Evolutionary conservation across 192 early-diverging fungal species (phyloP), one percentile per base, ranked within the genome.

Genomic region (Coemansia sp.): DNA sequence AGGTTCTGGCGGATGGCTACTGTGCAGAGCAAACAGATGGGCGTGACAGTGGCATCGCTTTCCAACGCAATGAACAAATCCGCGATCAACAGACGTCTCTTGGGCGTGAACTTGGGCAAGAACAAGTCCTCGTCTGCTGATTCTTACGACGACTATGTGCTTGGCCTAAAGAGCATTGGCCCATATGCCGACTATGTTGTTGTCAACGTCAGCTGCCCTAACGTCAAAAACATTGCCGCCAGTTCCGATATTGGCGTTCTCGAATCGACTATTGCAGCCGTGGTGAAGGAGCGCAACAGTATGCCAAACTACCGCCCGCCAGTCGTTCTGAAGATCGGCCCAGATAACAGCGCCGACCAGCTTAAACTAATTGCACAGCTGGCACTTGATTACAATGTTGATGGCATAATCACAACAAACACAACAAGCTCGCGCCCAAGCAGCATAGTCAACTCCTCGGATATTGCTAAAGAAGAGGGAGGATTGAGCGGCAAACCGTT

Each of bases 71-170:
- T 45, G 0, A 83, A 89, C 79, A 69, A 84, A 16, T 91, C 93
- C 42, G 85, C 92, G 9, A 60, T 49, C 48, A 65, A 76, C 4
- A 82, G 80, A 42, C 83, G 82, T 39, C 62, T 95, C 31, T 72
- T 96, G 56, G 95, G 93, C 15, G 82, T 96, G 49, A 96, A 96
- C 70, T 71, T 96, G 64, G 91, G 93, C 57, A 94, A 94, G 76
- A 94, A 92, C 87, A 94, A 95, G 83, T 64, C 81, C 7, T 89
- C 89, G 20, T 67, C 85, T 4, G 79, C 71, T 1, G 89, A 93
- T 37, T 85, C 85, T 29, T 84, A 87, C 49, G 81, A 84, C 12
- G 95, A 96, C 77, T 96, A 94, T 72, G 86, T 94, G n/a, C 68
- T 81, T 21, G 95, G 95, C 12, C 78, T 96, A 18, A 64, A 82